Conservation (phyloP, 352 stramenopile species). For the Pythium apleroticum region DNA sequence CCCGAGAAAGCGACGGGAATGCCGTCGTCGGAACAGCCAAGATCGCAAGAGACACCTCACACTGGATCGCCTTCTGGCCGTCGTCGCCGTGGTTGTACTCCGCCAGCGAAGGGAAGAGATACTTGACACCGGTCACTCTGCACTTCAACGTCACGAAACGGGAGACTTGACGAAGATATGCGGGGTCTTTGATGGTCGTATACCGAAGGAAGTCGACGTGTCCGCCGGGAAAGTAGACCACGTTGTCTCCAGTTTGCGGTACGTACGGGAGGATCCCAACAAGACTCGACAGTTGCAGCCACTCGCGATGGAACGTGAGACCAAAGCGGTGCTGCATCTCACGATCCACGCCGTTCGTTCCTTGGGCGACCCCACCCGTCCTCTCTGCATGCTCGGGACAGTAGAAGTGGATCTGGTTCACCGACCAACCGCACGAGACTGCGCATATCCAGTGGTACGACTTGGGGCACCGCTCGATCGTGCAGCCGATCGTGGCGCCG, state of each 20-base stretch:
- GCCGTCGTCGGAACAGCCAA: conserved; percentile 50
- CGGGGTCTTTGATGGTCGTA: conserved; percentile 39
- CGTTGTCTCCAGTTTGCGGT: conserved; percentile 76
- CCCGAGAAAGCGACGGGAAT: conserved; percentile 12
- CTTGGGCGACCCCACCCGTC: conserved; percentile 2
- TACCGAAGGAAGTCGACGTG: conserved; percentile 49
- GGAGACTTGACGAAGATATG: conserved; percentile 52
- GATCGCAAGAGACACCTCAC: conserved; percentile 65
- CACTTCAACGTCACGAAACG: conserved; percentile 75
- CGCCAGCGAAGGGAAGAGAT: conserved; percentile 63
- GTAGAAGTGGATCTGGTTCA: conserved; percentile 84
- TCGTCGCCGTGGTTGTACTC: conserved; percentile 32
- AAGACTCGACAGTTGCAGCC: conserved; percentile 62
- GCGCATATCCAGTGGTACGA: conserved; percentile 88
- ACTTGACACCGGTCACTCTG: conserved; percentile 71
- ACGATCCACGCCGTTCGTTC: conserved; percentile 1
- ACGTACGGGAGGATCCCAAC: conserved; percentile 65
- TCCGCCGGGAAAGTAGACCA: conserved; percentile 81
- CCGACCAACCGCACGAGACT: conserved; percentile 61
- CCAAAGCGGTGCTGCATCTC: conserved; percentile 49
- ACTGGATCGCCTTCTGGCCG: conserved; percentile 33
- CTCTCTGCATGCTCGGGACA: conserved; percentile 56
- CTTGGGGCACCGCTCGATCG: conserved; percentile 51
- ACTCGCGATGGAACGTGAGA: conserved; percentile 73
- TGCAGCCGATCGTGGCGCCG: conserved; percentile 80